These are phyloP conservation scores for Sugiyamaella marilandica DNA, from an alignment of 805 yeast species.

Conservation along the genomic window DNA sequence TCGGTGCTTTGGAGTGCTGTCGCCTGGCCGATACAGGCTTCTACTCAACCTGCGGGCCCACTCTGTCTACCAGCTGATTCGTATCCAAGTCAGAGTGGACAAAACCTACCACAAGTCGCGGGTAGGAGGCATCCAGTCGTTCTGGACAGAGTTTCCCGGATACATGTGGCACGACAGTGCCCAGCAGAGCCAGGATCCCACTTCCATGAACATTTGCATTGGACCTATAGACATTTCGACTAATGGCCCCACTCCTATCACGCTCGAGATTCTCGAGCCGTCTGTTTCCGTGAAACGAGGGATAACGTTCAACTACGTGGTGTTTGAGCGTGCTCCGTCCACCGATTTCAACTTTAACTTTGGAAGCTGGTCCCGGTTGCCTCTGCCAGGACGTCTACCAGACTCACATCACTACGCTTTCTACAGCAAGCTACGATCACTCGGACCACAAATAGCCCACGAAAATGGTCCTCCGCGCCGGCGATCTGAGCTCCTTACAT, in stretches of 20 bases:
- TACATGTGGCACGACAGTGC: background rate
- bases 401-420: background rate
- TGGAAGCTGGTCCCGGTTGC: background rate
- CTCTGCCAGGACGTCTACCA: background rate
- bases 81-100: background rate
- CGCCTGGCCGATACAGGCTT: background rate
- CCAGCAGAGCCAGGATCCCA: background rate
- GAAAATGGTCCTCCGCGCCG: background rate
- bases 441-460: background rate
- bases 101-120: background rate
- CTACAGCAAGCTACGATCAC: background rate
- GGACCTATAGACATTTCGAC: background rate
- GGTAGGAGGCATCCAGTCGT: background rate
- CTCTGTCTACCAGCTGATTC: background rate
- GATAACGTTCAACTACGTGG: slow-evolving; percentile 1
- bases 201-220: background rate
- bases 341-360: background rate
- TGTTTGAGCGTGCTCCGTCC: background rate
- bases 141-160: background rate
- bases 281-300: slow-evolving; percentile 2
- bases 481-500: background rate
- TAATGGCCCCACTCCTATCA: background rate
- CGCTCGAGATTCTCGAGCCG: background rate
- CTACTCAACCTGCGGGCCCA: background rate
- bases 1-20: background rate